A percentile compares a stretch with the other conserved stretches of the same genome.
phyloP scores from a whole-genome alignment of 1,139 yeast species.

The Nakaseomyces nivariensis region DNA sequence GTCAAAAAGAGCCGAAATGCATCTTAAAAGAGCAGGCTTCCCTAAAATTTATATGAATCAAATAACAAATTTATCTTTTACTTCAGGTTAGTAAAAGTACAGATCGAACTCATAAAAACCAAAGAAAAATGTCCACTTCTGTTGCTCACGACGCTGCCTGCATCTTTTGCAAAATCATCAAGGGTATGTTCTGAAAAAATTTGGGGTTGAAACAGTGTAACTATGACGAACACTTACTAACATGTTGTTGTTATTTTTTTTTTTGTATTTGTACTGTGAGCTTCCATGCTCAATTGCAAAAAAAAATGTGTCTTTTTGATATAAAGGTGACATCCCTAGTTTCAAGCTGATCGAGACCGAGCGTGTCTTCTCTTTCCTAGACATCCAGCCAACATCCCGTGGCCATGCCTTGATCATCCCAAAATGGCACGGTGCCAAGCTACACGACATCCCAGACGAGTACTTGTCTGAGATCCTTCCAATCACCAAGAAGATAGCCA shows the following conservation, averaged over 20 bases:
- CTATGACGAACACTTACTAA: too few relatives aligned
- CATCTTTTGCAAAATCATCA: constrained; percentile 85
- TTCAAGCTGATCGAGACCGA: constrained; percentile 79
- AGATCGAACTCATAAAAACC: too few relatives aligned
- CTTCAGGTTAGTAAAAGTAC: too few relatives aligned
- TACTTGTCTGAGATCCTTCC: constrained; percentile 77
- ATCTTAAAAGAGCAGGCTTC: not conserved
- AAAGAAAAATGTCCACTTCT: constrained; percentile 11
- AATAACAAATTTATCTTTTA: too few relatives aligned
- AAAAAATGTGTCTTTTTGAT: not conserved
- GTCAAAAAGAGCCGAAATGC: too few relatives aligned
- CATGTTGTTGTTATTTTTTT: too few relatives aligned
- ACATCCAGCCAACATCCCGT: constrained; percentile 80
- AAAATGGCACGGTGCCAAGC: constrained; percentile 82
- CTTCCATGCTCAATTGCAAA: not conserved
- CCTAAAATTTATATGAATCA: not conserved
- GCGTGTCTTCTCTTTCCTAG: constrained; percentile 72
- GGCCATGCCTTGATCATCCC: constrained; percentile 89
- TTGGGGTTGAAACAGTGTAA: too few relatives aligned
- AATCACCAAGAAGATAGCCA: constrained; percentile 73
- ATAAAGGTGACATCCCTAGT: constrained; percentile 69
- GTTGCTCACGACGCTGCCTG: constrained; percentile 44
- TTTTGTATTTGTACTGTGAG: too few relatives aligned
- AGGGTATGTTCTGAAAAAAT: constrained; percentile 37
- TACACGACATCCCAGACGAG: constrained; percentile 89